These are phyloP conservation scores for Nigrospora sphaerica DNA, from an alignment of 2,329 filamentous ascomycete genomes.

Conservation along the genomic window DNA sequence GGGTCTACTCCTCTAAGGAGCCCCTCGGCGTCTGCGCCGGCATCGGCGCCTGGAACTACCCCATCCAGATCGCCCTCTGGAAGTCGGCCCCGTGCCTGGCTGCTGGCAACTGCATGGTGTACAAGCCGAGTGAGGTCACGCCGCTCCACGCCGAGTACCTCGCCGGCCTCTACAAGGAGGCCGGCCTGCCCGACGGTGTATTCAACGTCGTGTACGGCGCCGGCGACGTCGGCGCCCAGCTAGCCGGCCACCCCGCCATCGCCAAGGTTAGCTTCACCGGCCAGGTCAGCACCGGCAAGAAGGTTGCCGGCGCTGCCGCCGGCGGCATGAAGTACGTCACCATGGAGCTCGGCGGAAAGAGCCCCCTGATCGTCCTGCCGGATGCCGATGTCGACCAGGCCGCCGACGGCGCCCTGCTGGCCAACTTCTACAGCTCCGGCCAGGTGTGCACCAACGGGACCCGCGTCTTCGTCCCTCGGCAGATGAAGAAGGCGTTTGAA, in stretches of 20 bases:
- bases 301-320: constrained; percentile 70
- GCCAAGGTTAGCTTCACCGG: constrained; percentile 88
- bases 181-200: constrained; percentile 72
- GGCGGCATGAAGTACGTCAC: constrained; percentile 84
- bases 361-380: constrained; percentile 70
- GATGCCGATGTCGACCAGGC: constrained; percentile 73
- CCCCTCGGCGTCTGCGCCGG: constrained; percentile 77
- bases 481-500: constrained; percentile 63
- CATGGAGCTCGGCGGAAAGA: constrained; percentile 88
- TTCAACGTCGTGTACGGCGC: constrained; percentile 84
- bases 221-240: constrained; percentile 67
- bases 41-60: constrained; percentile 90
- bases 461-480: constrained; percentile 69
- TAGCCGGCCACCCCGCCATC: constrained; percentile 65
- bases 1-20: constrained; percentile 77
- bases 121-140: constrained; percentile 84
- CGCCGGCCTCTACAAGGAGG: constrained; percentile 69
- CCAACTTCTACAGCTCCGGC: constrained; percentile 86
- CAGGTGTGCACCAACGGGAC: constrained; percentile 94
- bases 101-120: constrained; percentile 84
- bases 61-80: constrained; percentile 85
- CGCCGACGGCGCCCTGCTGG: constrained; percentile 88
- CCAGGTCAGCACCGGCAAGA: constrained; percentile 75
- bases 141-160: constrained; percentile 73
- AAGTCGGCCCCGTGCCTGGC: constrained; percentile 81